Conservation (phyloP, 805 yeast species). For the Ogataea naganishii region DNA sequence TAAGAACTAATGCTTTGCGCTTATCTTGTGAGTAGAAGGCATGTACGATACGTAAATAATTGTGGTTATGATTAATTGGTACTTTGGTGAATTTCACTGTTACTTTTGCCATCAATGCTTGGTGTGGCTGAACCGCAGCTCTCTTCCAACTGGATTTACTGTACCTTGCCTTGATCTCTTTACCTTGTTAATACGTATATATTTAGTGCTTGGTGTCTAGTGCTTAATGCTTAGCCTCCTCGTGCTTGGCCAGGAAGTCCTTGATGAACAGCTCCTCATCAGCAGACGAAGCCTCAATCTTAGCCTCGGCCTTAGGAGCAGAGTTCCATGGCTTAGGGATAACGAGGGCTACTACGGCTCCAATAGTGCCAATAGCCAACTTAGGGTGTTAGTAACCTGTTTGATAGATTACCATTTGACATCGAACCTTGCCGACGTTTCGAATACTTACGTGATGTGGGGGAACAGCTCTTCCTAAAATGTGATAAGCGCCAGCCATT, state of each 20-base stretch:
- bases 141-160: no score
- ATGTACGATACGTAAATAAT: no score
- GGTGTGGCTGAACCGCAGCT: no score
- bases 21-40: no score
- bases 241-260: slow-evolving; percentile 50
- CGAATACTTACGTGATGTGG: slow-evolving; percentile 56
- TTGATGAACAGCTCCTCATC: slow-evolving; percentile 86
- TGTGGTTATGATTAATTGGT: no score
- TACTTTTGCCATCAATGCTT: no score
- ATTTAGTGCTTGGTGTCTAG: not conserved
- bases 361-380: slow-evolving; percentile 78
- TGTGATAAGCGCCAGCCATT: slow-evolving; percentile 81
- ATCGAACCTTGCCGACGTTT: not conserved
- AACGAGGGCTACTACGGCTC: slow-evolving; percentile 52
- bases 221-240: slow-evolving; percentile 22
- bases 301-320: slow-evolving; percentile 50
- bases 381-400: no score
- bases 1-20: slow-evolving; percentile 27
- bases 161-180: no score
- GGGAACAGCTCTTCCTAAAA: slow-evolving; percentile 77
- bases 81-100: no score
- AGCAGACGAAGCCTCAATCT: slow-evolving; percentile 67
- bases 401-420: not conserved
- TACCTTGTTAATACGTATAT: not conserved
- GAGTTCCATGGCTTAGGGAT: slow-evolving; percentile 71